A percentile compares a stretch with the other conserved stretches of the same genome.
phyloP scores from a whole-genome alignment of 768 basidiomycete genomes.

The Agaricus blazei region DNA sequence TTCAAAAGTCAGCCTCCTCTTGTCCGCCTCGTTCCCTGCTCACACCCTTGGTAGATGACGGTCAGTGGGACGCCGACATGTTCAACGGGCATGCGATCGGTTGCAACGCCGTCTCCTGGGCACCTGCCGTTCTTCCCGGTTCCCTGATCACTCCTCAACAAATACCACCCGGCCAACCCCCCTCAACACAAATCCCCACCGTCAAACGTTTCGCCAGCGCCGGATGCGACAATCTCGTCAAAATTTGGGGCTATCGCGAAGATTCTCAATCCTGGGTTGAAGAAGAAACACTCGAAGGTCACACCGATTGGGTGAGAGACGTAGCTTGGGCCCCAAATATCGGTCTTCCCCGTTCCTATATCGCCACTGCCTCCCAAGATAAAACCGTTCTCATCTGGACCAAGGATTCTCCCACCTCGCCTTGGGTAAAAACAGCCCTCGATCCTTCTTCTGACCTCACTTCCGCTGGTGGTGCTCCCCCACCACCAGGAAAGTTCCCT shows the following conservation, averaged over 20 bases:
- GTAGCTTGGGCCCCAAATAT: slow-evolving; percentile 99
- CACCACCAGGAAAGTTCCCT: slow-evolving; percentile 77
- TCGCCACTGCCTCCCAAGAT: slow-evolving; percentile 95
- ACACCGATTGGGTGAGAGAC: slow-evolving; percentile 97
- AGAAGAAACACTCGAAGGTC: slow-evolving; percentile 87
- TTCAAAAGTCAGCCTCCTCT: slow-evolving; percentile 78
- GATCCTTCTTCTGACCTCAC: slow-evolving; percentile 59
- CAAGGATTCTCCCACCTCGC: slow-evolving; percentile 65
- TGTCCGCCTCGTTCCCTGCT: not conserved
- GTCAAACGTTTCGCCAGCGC: slow-evolving; percentile 94
- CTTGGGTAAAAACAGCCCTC: slow-evolving; percentile 78
- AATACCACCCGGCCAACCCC: slow-evolving; percentile 39
- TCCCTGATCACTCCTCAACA: slow-evolving; percentile 74
- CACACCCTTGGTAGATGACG: slow-evolving; percentile 62
- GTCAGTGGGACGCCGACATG: slow-evolving; percentile 92
- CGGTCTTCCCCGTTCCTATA: slow-evolving; percentile 89
- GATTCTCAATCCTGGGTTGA: slow-evolving; percentile 86
- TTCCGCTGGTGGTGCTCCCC: slow-evolving; percentile 36
- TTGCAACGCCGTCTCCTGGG: slow-evolving; percentile 97
- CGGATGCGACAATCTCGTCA: slow-evolving; percentile 93
- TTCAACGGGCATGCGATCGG: slow-evolving; percentile 96
- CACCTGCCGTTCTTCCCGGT: slow-evolving; percentile 84
- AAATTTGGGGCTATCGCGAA: slow-evolving; percentile 89
- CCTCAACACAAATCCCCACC: slow-evolving; percentile 37
- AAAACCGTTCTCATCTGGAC: slow-evolving; percentile 91